Base-by-base conservation (phyloP, 768 basidiomycete species). In the Tricholoma saponaceum region DNA sequence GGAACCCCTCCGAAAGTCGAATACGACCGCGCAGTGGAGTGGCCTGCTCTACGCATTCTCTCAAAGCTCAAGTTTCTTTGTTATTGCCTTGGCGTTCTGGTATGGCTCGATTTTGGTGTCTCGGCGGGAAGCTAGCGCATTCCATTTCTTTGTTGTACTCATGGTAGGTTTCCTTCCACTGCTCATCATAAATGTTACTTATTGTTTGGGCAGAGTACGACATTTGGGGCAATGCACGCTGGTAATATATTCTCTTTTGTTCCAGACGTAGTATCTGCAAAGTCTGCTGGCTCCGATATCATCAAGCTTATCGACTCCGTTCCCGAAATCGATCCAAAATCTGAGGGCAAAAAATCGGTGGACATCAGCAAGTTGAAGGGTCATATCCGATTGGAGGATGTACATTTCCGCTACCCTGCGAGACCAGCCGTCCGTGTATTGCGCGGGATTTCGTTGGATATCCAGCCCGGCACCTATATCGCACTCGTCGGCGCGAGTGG, bases 341-440 rank as follows among this genome's bases (percentile, higher is more conserved):
- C 86, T 0, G 70, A 75, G 2, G 82, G 79, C 49, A 89, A 90
- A 55, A 84, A 83, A 66, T 64, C 63, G 0, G 62, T 86, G 23
- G 76, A 82, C 37, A 67, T 70, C 22, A 63, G 72, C 16, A 70
- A 72, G n/a, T 76, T 80, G 30, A 65, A 71, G 33, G 89, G 90
- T 16, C 84, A 83, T 59, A 84, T 96, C 57, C 80, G 79, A 18
- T 82, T 96, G 61, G 86, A 94, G 68, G 79, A 87, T 60, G 79
- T 96, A 25, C 83, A 87, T 67, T 96, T 98, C 83, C 83, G 90
- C 10, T 96, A 96, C 72, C 95, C 95, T 0, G 91, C 90, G 5
- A 79, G 95, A 43, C 89, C 91, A 41, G 84, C 83, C 63, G 85
- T 91, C 12, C 88, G 88, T 50, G 92, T 98, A 16, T 74, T 98